Evolutionary conservation across 495 filamentous ascomycete genomes (phyloP).

Genomic region (Hyaloscypha hepaticicola): DNA sequence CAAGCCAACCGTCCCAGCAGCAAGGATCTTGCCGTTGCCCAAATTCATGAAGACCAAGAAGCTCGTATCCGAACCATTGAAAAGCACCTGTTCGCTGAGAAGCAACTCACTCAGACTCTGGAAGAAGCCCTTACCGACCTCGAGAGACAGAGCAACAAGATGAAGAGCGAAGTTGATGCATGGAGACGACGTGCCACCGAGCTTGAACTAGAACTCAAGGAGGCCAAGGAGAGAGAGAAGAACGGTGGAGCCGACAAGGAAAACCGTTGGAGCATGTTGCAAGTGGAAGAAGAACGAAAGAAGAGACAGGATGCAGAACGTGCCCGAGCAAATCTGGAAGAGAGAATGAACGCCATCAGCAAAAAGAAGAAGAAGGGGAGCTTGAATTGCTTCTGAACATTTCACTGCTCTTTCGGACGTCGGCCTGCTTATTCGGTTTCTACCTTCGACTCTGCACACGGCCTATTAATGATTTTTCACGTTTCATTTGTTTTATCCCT

Average conservation of each 20-base stretch:
- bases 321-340: conserved; percentile 81
- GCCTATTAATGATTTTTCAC: conserved; percentile 6
- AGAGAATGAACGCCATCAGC: conserved; percentile 88
- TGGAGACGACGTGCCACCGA: conserved; percentile 81
- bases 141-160: conserved; percentile 79
- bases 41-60: conserved; percentile 90
- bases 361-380: conserved; percentile 97
- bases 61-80: conserved; percentile 92
- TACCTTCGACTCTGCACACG: not conserved
- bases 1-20: conserved; percentile 65
- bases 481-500: not conserved
- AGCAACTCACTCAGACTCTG: conserved; percentile 89
- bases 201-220: conserved; percentile 75
- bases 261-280: conserved; percentile 81
- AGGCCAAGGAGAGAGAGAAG: conserved; percentile 49
- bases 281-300: conserved; percentile 90
- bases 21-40: conserved; percentile 73
- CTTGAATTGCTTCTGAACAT: conserved; percentile 86
- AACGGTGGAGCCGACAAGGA: conserved; percentile 47
- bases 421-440: not conserved
- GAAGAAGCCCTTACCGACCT: conserved; percentile 95
- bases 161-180: conserved; percentile 80
- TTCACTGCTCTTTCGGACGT: not conserved
- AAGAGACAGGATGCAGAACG: conserved; percentile 85
- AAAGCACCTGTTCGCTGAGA: conserved; percentile 94